Base-by-base conservation (phyloP, 768 basidiomycete species). In the Porpolomopsis calyptriformis region DNA sequence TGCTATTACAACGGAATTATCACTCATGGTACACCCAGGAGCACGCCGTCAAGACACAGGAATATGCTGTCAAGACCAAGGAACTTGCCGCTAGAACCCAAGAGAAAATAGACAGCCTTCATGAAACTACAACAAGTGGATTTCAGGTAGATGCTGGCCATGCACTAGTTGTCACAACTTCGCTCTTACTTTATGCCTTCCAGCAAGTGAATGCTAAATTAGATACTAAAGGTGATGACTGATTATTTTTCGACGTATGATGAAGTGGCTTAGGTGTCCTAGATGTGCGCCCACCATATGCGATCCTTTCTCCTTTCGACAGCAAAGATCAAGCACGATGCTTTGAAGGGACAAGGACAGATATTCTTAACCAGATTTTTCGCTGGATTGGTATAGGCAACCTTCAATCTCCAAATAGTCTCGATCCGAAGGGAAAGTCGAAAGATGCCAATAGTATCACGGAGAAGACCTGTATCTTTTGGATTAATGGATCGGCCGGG, bases 401-500 rank as follows among this genome's bases (percentile, higher is more conserved):
- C n/a, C n/a, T n/a, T n/a, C n/a, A n/a, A n/a, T n/a, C n/a, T n/a
- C n/a, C n/a, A n/a, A n/a, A n/a, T n/a, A n/a, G n/a, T n/a, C n/a
- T n/a, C n/a, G n/a, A n/a, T n/a, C n/a, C n/a, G n/a, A n/a, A n/a
- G n/a, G n/a, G n/a, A n/a, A n/a, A n/a, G n/a, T 37, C 45, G 45
- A 36, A 26, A 31, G 16, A 3, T n/a, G 4, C 8, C 2, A 12
- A 10, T 7, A 25, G 16, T 14, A 34, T 14, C 6, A 24, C 12
- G 4, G 34, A 23, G 3, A 38, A 9, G 24, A 19, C 4, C n/a
- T 12, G 16, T 29, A 18, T 33, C 29, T 10, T 49, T 35, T 34
- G 58, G 59, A 54, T 24, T 7, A 40, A 40, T 40, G 12, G 46
- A 52, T 18, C 29, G 14, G 29, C 29, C 29, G 29, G 29, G 14